phyloP scores from a whole-genome alignment of 208 protist species.

The Wallacemonas sp. region DNA sequence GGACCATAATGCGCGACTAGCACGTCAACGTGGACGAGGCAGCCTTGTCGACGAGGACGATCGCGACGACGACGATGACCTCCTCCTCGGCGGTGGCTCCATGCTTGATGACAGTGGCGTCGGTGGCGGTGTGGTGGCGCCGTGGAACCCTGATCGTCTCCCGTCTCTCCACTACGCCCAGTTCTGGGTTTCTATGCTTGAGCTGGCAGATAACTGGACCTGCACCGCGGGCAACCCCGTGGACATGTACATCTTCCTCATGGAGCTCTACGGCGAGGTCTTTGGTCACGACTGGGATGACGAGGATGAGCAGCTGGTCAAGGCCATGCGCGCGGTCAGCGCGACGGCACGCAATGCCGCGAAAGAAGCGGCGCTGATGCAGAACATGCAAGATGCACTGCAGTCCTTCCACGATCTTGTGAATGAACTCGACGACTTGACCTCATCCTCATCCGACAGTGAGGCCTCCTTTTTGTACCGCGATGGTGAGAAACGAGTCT shows the following conservation, averaged over 20 bases:
- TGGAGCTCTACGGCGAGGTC: slow-evolving; percentile 83
- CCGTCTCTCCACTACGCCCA: slow-evolving; percentile 75
- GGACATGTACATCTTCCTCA: slow-evolving; percentile 73
- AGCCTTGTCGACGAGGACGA: slow-evolving; percentile 4
- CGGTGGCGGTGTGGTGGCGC: slow-evolving; percentile 16
- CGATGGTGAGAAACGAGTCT: no score
- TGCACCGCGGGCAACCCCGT: slow-evolving; percentile 57
- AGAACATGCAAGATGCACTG: slow-evolving; percentile 28
- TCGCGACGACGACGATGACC: slow-evolving; percentile 14
- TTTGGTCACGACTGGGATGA: slow-evolving; percentile 79
- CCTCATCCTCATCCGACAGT: slow-evolving; percentile 8
- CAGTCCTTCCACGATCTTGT: slow-evolving; percentile 45
- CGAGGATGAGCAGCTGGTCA: slow-evolving; percentile 57
- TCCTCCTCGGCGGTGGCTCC: not conserved
- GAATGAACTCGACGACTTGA: slow-evolving; percentile 30
- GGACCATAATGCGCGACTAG: slow-evolving; percentile 2
- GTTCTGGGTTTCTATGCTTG: slow-evolving; percentile 86
- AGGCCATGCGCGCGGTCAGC: slow-evolving; percentile 19
- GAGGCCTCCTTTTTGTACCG: not conserved
- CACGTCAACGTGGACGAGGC: not conserved
- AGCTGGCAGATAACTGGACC: slow-evolving; percentile 89
- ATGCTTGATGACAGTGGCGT: not conserved
- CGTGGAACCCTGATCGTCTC: slow-evolving; percentile 35
- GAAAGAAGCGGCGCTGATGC: slow-evolving; percentile 17
- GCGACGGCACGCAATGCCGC: slow-evolving; percentile 15